A percentile compares a stretch with the other conserved stretches of the same genome.
Evolutionary conservation across 441 rosid species (phyloP).

Genomic region (Gossypium lobatum): DNA sequence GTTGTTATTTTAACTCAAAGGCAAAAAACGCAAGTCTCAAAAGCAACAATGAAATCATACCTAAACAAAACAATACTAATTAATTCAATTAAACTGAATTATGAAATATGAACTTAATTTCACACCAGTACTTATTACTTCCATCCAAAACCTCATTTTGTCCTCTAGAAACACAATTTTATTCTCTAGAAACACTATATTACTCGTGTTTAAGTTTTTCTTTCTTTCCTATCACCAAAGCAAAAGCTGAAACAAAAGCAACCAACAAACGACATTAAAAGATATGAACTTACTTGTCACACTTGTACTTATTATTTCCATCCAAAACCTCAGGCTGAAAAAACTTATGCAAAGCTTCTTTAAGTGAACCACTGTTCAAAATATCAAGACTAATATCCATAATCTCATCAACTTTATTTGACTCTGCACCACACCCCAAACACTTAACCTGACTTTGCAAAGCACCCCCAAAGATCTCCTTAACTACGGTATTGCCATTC

Average conservation of each 20-base stretch:
- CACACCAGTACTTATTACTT: constrained; percentile 84
- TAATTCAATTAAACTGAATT: neutral
- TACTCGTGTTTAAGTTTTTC: too few species aligned
- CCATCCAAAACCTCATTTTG: constrained; percentile 69
- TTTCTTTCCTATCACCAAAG: too few species aligned
- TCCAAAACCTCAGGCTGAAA: constrained; percentile 88
- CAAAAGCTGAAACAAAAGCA: too few species aligned
- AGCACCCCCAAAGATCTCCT: constrained; percentile 88
- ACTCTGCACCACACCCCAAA: constrained; percentile 71
- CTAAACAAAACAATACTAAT: neutral
- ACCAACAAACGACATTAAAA: too few species aligned
- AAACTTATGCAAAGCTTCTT: constrained; percentile 82
- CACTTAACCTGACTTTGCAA: constrained; percentile 97
- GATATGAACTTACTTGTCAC: constrained; percentile 58
- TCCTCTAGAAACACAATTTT: too few species aligned
- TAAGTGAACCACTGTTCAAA: constrained; percentile 53
- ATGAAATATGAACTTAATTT: constrained; percentile 42
- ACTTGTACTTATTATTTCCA: constrained; percentile 84
- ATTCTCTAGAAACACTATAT: too few species aligned
- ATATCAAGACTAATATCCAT: constrained; percentile 93
- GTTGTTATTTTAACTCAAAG: neutral
- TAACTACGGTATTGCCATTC: constrained; percentile 45
- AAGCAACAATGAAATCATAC: neutral
- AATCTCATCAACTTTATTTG: constrained; percentile 86
- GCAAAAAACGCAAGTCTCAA: neutral